Evolutionary conservation across 1,284 basidiomycete genomes (phyloP).

Genomic region (Polyporus tsugae): DNA sequence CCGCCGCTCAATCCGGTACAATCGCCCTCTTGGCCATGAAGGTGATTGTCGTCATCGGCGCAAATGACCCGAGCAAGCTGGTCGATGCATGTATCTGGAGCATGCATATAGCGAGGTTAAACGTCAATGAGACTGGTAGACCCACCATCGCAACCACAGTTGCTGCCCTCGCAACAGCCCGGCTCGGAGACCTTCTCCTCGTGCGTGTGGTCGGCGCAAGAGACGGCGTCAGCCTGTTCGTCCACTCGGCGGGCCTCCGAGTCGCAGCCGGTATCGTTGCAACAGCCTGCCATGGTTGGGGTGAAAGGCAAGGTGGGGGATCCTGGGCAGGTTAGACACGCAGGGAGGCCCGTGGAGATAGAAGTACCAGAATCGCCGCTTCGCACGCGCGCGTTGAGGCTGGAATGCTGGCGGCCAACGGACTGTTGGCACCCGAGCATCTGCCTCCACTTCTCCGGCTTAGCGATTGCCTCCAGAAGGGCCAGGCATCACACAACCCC

Average conservation of each 20-base stretch:
- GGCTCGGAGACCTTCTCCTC: neutral
- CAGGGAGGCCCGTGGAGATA: neutral
- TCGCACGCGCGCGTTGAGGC: neutral
- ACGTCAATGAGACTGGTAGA: neutral
- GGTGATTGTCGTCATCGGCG: slow-evolving; percentile 41
- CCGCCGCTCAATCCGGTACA: neutral
- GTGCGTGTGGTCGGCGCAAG: neutral
- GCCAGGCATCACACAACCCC: neutral
- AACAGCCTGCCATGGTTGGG: slow-evolving; percentile 27
- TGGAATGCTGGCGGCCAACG: neutral
- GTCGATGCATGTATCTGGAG: slow-evolving; percentile 39
- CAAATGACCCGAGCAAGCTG: slow-evolving; percentile 42
- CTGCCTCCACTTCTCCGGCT: no score
- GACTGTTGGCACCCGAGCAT: neutral
- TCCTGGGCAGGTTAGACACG: neutral
- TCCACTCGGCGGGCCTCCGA: slow-evolving; percentile 18
- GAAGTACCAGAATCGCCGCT: neutral
- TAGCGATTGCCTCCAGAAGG: neutral
- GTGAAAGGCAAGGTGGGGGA: neutral
- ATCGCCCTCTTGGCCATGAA: slow-evolving; percentile 29
- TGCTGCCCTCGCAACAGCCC: slow-evolving; percentile 27
- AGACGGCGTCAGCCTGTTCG: slow-evolving; percentile 1
- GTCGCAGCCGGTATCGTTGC: slow-evolving; percentile 21
- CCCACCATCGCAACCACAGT: slow-evolving; percentile 32
- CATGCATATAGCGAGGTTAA: neutral